These are phyloP conservation scores for Forsythia viridissima DNA, from an alignment of 257 asterid species.

Conservation along the genomic window DNA sequence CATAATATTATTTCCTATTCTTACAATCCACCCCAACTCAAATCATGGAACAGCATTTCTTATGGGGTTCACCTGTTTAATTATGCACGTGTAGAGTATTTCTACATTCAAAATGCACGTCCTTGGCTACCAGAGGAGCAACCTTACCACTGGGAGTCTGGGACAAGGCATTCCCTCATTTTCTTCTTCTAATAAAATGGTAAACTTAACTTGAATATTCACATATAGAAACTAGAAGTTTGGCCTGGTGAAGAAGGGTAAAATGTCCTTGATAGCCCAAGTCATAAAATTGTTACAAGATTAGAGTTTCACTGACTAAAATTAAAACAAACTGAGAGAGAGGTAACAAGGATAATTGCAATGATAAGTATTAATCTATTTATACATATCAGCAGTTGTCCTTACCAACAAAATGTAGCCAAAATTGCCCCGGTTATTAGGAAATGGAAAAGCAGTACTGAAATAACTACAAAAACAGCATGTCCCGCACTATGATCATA, in stretches of 20 bases:
- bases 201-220: slow-evolving; percentile 6
- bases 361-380: neutral
- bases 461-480: slow-evolving; percentile 79
- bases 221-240: neutral
- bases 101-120: neutral
- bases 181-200: neutral
- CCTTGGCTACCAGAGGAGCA: neutral
- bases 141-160: neutral
- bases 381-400: slow-evolving; percentile 10
- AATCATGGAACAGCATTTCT: neutral
- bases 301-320: slow-evolving; percentile 3
- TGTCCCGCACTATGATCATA: slow-evolving; percentile 94
- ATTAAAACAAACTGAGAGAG: neutral
- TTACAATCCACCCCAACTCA: neutral
- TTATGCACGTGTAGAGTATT: neutral
- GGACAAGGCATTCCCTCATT: neutral
- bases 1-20: neutral
- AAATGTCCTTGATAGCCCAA: neutral
- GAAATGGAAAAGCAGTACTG: slow-evolving; percentile 83
- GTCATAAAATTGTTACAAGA: neutral
- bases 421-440: slow-evolving; percentile 75
- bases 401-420: slow-evolving; percentile 96
- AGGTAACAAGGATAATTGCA: neutral
- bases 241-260: neutral
- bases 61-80: neutral